These are phyloP conservation scores for Aspergillus coremiiformis DNA, from an alignment of 495 filamentous ascomycete genomes.

Conservation along the genomic window DNA sequence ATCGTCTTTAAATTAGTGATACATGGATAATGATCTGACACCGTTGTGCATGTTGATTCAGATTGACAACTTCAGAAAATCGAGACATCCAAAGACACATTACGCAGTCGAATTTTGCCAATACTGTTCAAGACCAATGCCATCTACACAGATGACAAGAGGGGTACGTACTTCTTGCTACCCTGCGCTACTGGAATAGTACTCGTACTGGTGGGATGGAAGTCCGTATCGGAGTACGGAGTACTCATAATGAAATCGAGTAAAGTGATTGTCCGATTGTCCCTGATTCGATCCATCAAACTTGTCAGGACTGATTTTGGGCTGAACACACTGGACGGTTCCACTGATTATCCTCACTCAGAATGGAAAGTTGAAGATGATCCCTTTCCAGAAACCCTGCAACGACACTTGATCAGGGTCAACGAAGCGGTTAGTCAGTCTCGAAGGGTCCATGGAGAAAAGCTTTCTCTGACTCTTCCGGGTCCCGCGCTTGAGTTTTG, in stretches of 20 bases:
- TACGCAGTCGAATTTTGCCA: neutral
- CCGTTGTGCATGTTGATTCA: neutral
- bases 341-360: slow-evolving; percentile 27
- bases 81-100: neutral
- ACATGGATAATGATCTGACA: neutral
- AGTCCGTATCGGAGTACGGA: neutral
- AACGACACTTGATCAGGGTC: slow-evolving; percentile 4
- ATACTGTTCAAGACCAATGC: neutral
- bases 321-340: slow-evolving; percentile 7
- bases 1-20: neutral
- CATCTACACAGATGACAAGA: neutral
- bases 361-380: slow-evolving; percentile 18
- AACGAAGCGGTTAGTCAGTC: neutral
- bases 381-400: slow-evolving; percentile 17
- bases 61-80: neutral
- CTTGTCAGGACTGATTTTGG: slow-evolving; percentile 5
- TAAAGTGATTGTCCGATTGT: slow-evolving; percentile 10
- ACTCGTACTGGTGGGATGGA: neutral
- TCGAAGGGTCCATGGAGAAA: neutral
- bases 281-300: slow-evolving; percentile 6
- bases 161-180: neutral
- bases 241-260: neutral
- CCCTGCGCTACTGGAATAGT: neutral
- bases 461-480: neutral
- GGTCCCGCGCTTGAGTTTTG: neutral